Conservation (phyloP, 352 stramenopile genomes). For the Phytophthora citricola region DNA sequence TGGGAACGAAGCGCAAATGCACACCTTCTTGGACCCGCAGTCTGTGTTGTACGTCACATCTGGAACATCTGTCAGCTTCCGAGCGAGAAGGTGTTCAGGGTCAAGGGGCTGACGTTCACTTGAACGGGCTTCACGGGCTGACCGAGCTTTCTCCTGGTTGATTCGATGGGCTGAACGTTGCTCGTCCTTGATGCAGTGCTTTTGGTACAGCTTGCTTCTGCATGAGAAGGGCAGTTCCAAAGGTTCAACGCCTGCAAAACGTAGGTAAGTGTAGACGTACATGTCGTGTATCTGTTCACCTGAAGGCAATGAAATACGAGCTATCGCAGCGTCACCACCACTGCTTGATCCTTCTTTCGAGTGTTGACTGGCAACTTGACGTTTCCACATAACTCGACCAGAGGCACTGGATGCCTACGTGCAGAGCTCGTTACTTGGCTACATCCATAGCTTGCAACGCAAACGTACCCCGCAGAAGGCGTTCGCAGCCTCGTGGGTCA, state of each 20-base stretch:
- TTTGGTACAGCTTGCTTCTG: conserved; percentile 76
- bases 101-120: conserved; percentile 58
- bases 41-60: conserved; percentile 74
- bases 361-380: conserved; percentile 48
- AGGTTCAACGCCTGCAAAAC: neutral
- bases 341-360: conserved; percentile 21
- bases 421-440: neutral
- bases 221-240: neutral
- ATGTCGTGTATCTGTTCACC: conserved; percentile 81
- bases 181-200: conserved; percentile 69
- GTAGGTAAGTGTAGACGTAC: conserved; percentile 25
- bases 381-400: conserved; percentile 74
- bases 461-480: conserved; percentile 45
- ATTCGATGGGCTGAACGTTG: conserved; percentile 65
- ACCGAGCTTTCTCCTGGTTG: conserved; percentile 48
- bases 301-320: conserved; percentile 64
- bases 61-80: conserved; percentile 56
- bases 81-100: conserved; percentile 43
- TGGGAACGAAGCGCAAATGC: neutral
- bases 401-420: conserved; percentile 57
- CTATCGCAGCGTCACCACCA: conserved; percentile 18
- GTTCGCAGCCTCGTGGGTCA: conserved; percentile 32
- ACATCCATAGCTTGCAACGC: neutral
- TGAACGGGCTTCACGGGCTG: conserved; percentile 30
- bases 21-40: conserved; percentile 63